Conservation (phyloP, 306 rosid species). For the Echinosophora koreensis region DNA sequence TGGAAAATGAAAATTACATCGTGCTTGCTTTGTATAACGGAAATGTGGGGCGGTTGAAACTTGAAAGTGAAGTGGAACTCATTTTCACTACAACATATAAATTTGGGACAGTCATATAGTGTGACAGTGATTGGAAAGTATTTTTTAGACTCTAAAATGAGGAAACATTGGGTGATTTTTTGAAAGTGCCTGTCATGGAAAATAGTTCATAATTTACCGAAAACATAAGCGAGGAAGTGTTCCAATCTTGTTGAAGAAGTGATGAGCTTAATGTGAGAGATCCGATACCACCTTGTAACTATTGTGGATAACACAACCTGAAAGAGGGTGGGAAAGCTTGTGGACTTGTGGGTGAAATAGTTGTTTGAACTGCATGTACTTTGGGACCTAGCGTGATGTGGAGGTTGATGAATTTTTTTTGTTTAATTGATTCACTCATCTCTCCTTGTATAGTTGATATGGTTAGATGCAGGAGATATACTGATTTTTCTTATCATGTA, state of each 20-base stretch:
- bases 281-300: not conserved
- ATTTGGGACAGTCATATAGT: not conserved
- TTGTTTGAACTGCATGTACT: not conserved
- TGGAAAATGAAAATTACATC: not conserved
- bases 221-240: not conserved
- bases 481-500: conserved; percentile 18
- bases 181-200: not conserved
- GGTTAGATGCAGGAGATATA: conserved; percentile 14
- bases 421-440: not conserved
- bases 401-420: not conserved
- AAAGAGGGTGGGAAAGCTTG: not conserved
- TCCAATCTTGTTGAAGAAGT: not conserved
- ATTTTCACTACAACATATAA: not conserved
- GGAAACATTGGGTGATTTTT: not conserved
- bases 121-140: not conserved
- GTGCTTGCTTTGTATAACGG: not conserved
- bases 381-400: not conserved
- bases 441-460: conserved; percentile 11
- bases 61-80: not conserved
- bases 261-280: not conserved
- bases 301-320: not conserved
- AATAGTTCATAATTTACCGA: not conserved
- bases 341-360: not conserved
- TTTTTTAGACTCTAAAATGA: not conserved
- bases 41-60: not conserved